phyloP scores from a whole-genome alignment of 495 filamentous ascomycete genomes.

The Annulohypoxylon nitens region DNA sequence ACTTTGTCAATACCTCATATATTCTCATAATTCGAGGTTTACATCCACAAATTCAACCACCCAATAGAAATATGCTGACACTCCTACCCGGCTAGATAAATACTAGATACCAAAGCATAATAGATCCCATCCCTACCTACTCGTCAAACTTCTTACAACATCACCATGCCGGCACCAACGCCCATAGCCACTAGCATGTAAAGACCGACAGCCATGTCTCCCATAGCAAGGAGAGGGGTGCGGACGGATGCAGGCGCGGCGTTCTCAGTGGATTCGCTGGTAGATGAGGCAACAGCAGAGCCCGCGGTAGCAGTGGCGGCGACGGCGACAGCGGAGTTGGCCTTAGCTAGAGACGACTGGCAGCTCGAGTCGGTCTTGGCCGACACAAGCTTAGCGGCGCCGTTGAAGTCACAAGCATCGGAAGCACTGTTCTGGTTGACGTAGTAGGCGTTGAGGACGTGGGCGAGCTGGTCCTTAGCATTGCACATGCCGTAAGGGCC shows the following conservation, averaged over 20 bases:
- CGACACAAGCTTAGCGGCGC: constrained; percentile 68
- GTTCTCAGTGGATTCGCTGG: constrained; percentile 42
- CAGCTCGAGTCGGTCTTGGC: constrained; percentile 43
- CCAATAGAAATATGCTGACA: constrained; percentile 21
- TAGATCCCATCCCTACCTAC: constrained; percentile 17
- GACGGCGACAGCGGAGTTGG: constrained; percentile 59
- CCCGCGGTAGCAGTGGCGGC: constrained; percentile 61
- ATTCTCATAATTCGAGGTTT: not conserved
- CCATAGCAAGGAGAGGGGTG: constrained; percentile 70
- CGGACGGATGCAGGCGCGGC: constrained; percentile 52
- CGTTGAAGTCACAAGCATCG: constrained; percentile 81
- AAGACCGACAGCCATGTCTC: constrained; percentile 73
- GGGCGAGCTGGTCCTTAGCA: constrained; percentile 80
- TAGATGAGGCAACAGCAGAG: constrained; percentile 52
- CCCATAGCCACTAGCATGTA: constrained; percentile 76
- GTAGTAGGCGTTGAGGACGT: constrained; percentile 86
- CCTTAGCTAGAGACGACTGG: constrained; percentile 56
- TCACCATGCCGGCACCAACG: constrained; percentile 79
- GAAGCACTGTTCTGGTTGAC: constrained; percentile 66
- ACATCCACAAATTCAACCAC: not conserved
- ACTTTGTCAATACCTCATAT: not conserved
- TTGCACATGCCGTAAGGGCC: constrained; percentile 94
- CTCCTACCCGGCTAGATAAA: not conserved
- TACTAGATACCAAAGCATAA: constrained; percentile 9
- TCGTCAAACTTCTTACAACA: constrained; percentile 68